phyloP scores from a whole-genome alignment of 805 yeast genomes.

The Zygoascus biomembranicola region DNA sequence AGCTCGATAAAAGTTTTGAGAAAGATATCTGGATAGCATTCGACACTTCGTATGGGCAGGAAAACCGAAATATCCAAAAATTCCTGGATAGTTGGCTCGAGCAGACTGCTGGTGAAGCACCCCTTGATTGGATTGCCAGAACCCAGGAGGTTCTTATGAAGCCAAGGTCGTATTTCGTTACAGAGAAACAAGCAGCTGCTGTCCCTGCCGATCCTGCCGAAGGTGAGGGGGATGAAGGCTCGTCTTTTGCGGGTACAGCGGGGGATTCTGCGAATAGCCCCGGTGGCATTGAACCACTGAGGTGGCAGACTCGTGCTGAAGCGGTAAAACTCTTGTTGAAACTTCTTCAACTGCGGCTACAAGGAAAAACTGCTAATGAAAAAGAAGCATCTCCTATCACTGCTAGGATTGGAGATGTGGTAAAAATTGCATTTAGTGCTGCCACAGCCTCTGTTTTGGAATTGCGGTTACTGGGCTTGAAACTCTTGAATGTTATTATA shows the following conservation, averaged over 20 bases:
- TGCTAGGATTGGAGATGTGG: constrained; percentile 43
- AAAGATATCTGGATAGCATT: constrained; percentile 53
- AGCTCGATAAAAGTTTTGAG: constrained; percentile 36
- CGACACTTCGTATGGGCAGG: constrained; percentile 35
- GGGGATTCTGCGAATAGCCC: constrained; percentile 10
- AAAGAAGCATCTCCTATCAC: constrained; percentile 21
- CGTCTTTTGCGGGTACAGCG: constrained; percentile 8
- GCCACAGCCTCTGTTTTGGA: constrained; percentile 61
- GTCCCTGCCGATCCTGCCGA: constrained; percentile 25
- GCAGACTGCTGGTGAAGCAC: constrained; percentile 35
- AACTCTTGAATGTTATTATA: constrained; percentile 55
- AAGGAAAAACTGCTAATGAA: constrained; percentile 15
- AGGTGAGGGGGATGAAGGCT: constrained; percentile 15
- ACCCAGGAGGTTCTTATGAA: constrained; percentile 37
- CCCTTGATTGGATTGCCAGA: constrained; percentile 48
- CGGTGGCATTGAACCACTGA: constrained; percentile 26
- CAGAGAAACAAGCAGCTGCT: constrained; percentile 26
- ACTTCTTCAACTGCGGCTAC: constrained; percentile 18
- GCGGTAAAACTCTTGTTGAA: constrained; percentile 28
- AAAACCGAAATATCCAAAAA: constrained; percentile 34
- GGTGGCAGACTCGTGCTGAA: constrained; percentile 37
- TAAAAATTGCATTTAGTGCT: constrained; percentile 71
- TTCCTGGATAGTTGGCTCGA: constrained; percentile 57
- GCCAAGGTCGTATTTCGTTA: constrained; percentile 35
- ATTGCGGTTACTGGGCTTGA: constrained; percentile 58